A percentile compares a stretch with the other conserved stretches of the same genome.
Evolutionary conservation across 495 filamentous ascomycete genomes (phyloP).

Genomic region (Lasiosphaeria miniovina): DNA sequence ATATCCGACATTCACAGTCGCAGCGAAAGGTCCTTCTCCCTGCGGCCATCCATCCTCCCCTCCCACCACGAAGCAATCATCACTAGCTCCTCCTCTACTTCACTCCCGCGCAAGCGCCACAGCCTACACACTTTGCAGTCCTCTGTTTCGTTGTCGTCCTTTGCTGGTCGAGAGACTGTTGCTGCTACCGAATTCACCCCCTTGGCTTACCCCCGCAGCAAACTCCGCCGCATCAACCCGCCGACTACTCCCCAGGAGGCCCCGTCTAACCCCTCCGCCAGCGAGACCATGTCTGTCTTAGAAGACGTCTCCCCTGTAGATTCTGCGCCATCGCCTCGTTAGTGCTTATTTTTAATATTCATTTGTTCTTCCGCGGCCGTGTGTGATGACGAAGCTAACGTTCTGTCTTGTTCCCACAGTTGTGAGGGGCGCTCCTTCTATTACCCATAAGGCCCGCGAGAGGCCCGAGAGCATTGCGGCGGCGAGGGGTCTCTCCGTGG

Average conservation of each 20-base stretch:
- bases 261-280: not conserved
- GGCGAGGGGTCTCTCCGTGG: too few species aligned
- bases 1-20: not conserved
- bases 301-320: constrained; percentile 4
- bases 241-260: not conserved
- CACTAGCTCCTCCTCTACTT: not conserved
- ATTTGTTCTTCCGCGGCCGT: not conserved
- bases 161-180: constrained; percentile 16
- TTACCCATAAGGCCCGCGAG: not conserved
- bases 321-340: constrained; percentile 17
- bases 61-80: constrained; percentile 18
- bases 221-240: not conserved
- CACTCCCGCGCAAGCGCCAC: constrained; percentile 24
- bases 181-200: constrained; percentile 13
- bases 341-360: constrained; percentile 12
- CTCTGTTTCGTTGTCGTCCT: constrained; percentile 22
- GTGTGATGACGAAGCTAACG: not conserved
- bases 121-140: constrained; percentile 31
- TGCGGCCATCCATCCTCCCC: constrained; percentile 13
- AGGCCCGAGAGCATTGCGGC: not conserved
- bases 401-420: not conserved
- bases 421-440: not conserved
- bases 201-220: constrained; percentile 18
- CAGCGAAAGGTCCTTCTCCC: constrained; percentile 14
- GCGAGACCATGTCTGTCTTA: not conserved